Conservation (phyloP, 306 rosid genomes). For the Vicia sativa region DNA sequence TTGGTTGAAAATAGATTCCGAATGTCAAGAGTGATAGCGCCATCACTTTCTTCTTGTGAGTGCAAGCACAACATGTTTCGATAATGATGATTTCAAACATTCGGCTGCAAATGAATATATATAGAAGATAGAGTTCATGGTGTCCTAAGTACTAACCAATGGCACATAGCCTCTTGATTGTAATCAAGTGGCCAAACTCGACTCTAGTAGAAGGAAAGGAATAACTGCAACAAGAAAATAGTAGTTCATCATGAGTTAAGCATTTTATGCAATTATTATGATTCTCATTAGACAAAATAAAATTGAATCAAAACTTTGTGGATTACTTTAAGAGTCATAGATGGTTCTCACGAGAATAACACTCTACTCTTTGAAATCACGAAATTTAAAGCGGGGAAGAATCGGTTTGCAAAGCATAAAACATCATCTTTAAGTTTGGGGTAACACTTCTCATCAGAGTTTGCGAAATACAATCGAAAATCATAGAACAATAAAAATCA, state of each 20-base stretch:
- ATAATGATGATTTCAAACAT: slow-evolving; percentile 51
- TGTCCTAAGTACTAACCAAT: slow-evolving; percentile 61
- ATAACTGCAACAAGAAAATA: slow-evolving; percentile 48
- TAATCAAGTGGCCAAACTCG: slow-evolving; percentile 79
- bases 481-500: neutral
- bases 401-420: slow-evolving; percentile 58
- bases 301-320: neutral
- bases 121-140: slow-evolving; percentile 6
- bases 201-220: slow-evolving; percentile 80
- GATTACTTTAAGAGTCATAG: slow-evolving; percentile 83
- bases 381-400: slow-evolving; percentile 73
- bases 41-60: slow-evolving; percentile 74
- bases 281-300: neutral
- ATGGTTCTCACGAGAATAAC: slow-evolving; percentile 79
- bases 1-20: slow-evolving; percentile 75
- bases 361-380: slow-evolving; percentile 58
- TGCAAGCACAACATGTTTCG: slow-evolving; percentile 76
- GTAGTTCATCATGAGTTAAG: slow-evolving; percentile 1
- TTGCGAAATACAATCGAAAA: slow-evolving; percentile 47
- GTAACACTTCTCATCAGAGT: slow-evolving; percentile 42
- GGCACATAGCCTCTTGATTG: slow-evolving; percentile 76
- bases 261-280: slow-evolving; percentile 10
- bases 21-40: slow-evolving; percentile 58
- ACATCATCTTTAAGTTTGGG: slow-evolving; percentile 73
- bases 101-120: slow-evolving; percentile 60